Base-by-base conservation (phyloP, 2,329 filamentous ascomycete species). In the Phialophora tarda region DNA sequence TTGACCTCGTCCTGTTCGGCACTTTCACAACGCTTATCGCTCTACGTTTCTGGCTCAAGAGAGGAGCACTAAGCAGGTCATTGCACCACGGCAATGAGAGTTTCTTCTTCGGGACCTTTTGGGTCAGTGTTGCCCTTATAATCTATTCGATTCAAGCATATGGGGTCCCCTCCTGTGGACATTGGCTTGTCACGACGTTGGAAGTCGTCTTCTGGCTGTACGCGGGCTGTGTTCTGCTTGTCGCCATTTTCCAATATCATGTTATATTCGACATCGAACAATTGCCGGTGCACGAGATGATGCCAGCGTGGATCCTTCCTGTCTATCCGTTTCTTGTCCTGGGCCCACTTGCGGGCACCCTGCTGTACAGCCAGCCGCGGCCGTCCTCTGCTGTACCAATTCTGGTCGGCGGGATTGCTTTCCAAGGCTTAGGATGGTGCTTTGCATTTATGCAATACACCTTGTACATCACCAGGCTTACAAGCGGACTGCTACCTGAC, bases 251-350 rank as follows among this genome's bases (percentile, higher is more conserved):
- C 21, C 41, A 59, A n/a, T 59, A 59, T 26, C 7, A 59, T 47
- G 26, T 50, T 24, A 41, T 50, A 38, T 92, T 91, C 75, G 80
- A 84, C 4, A 76, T 78, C 4, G 83, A 86, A 74, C 83, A 78
- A 67, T 87, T 88, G 65, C 82, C 80, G 3, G 77, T 91, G 10
- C 84, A 86, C 61, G 86, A 83, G 32, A 90, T 91, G 84, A 91
- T 89, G 83, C 90, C 90, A 0, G 87, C 88, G 0, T 91, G 89
- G 89, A 86, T 91, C 62, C 78, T 92, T 4, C 89, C 89, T 48
- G 88, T 91, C 72, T 92, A 91, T 75, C 89, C 89, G n/a, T 81
- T 90, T 74, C 91, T 92, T 88, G 81, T 92, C 10, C 84, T 84
- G 0, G 89, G 89, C 1, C 91, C 89, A 2, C 86, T 92, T 50